Evolutionary conservation across 306 rosid genomes (phyloP).

Genomic region (Medicago ruthenica): DNA sequence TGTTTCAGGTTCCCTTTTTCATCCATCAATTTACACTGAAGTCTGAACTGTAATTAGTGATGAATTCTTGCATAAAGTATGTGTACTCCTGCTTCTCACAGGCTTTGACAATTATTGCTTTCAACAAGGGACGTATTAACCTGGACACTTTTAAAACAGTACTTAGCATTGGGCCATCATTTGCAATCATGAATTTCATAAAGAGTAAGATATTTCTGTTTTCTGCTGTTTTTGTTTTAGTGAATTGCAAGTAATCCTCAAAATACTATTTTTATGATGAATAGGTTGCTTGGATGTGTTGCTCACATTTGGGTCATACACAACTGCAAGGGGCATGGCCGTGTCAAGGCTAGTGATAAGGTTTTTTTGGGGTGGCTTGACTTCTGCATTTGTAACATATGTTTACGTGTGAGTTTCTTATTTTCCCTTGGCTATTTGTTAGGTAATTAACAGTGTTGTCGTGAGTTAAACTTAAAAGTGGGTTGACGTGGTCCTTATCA

Average conservation of each 20-base stretch:
- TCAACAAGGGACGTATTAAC: constrained; percentile 58
- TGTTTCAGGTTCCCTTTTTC: constrained; percentile 79
- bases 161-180: constrained; percentile 91
- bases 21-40: constrained; percentile 38
- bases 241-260: constrained; percentile 23
- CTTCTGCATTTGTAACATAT: constrained; percentile 73
- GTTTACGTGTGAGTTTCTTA: constrained; percentile 72
- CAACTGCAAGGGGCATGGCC: constrained; percentile 96
- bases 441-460: constrained; percentile 20
- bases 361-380: constrained; percentile 91
- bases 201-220: constrained; percentile 62
- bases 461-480: not conserved
- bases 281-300: constrained; percentile 83
- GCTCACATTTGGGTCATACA: constrained; percentile 95
- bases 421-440: constrained; percentile 14
- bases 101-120: constrained; percentile 90
- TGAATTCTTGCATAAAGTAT: constrained; percentile 34
- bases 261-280: constrained; percentile 38
- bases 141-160: constrained; percentile 71
- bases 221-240: constrained; percentile 36
- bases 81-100: constrained; percentile 47
- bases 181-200: constrained; percentile 83
- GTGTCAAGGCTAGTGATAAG: constrained; percentile 90
- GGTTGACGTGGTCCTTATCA: constrained; percentile 12
- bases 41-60: constrained; percentile 33